Percentiles rank a stretch among this genome's conserved stretches.
These are phyloP conservation scores for Triticum timopheevii DNA, from an alignment of 176 grass and related monocot genomes.

Conservation along the genomic window DNA sequence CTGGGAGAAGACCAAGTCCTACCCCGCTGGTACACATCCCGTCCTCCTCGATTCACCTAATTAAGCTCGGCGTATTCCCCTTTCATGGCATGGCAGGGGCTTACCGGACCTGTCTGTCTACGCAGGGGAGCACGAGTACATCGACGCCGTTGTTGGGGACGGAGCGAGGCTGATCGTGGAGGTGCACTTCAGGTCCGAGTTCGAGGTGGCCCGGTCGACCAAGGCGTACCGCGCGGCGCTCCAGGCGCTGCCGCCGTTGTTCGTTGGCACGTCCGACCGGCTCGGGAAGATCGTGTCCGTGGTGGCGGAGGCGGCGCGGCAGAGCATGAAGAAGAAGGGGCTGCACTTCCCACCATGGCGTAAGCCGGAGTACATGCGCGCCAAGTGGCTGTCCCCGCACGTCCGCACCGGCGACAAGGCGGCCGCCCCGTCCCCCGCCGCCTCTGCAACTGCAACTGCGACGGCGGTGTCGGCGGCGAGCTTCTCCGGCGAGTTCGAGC, in stretches of 20 bases:
- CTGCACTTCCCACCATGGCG: conserved; percentile 85
- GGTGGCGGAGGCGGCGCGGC: conserved; percentile 59
- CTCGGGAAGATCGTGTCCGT: conserved; percentile 70
- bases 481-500: conserved; percentile 64
- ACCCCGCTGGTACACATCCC: conserved; percentile 46
- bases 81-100: neutral
- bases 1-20: conserved; percentile 70
- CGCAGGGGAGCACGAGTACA: conserved; percentile 87
- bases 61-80: neutral
- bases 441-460: neutral
- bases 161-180: conserved; percentile 66
- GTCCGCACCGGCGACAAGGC: conserved; percentile 28
- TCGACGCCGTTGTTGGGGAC: conserved; percentile 61
- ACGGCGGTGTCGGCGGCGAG: conserved; percentile 40
- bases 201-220: conserved; percentile 79
- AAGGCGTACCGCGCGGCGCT: conserved; percentile 81
- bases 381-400: conserved; percentile 82
- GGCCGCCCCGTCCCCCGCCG: neutral
- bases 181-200: conserved; percentile 84
- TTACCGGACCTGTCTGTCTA: neutral
- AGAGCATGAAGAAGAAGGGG: conserved; percentile 91
- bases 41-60: neutral
- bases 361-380: conserved; percentile 86
- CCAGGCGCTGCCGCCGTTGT: conserved; percentile 67
- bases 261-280: conserved; percentile 67